Base-by-base conservation (phyloP, 345 rosid genomes). In the Raphanus sativus region DNA sequence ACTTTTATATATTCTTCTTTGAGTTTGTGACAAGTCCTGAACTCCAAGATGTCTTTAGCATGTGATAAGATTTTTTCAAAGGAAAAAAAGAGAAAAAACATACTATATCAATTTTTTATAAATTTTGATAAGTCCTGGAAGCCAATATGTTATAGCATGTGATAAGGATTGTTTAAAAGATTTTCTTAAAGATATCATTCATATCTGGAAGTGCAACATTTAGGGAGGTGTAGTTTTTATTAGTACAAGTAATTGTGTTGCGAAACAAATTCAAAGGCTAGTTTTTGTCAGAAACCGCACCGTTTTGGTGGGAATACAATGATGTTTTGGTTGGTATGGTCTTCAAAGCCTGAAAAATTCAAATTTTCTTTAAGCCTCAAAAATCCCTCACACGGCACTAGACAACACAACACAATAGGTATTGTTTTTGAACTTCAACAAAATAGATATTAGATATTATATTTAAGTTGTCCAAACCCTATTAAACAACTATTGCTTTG, bases 1-100 rank as follows among this genome's bases (percentile, higher is more conserved):
- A 36, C 91, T 83, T 83, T 91, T 94, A 70, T 94, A 42, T n/a
- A 48, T 87, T 87, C 82, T 94, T 89, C 85, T 91, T 91, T 82
- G 86, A 74, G 66, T 88, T 58, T 4, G 25, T 58, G n/a, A 58
- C 62, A 58, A 33, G 42, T 63, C 67, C 94, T 89, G 50, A 61
- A 17, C 15, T 59, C 38, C 36, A 71, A 38, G 12, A 56, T 70
- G 13, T 24, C 17, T 26, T 36, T 38, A 70, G 25, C 24, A 70
- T 69, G 48, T 56, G 12, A 25, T 24, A 34, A 70, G 65, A 69
- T 55, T 55, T 70, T 13, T 56, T 56, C 0, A 10, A 11, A 12
- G 11, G 10, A 12, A 42, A 42, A 36, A 38, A 10, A 8, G 12
- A 38, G 11, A 42, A 42, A 5, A 5, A 42, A 42, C 10, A 42